Base-by-base conservation (phyloP, 306 rosid genomes). In the Arachis hypogaea region DNA sequence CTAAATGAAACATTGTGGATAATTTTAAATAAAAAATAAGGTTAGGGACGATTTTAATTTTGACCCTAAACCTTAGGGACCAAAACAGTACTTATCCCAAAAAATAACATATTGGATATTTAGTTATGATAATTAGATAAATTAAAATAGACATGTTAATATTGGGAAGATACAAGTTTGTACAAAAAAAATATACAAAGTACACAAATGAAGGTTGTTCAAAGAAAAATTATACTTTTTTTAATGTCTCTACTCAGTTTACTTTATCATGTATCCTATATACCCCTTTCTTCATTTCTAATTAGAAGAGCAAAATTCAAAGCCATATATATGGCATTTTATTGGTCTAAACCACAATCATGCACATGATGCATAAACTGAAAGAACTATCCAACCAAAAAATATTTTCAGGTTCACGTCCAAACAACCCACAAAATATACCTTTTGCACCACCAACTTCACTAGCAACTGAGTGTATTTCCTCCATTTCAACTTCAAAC, bases 361-460 rank as follows among this genome's bases (percentile, higher is more conserved):
- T 52, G 62, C 59, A 14, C 61, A 36, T 59, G 22, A 66, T 55
- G 82, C 14, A 14, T 14, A 14, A 14, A 14, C 14, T 85, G 46
- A 98, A 92, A 77, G 99, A 92, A 73, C 99, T 95, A 75, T 95
- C 99, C 86, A 95, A 83, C 99, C 99, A 95, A 82, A 95, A 95
- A 76, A 96, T 90, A 78, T 87, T 87, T 75, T 90, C 92, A 75
- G 98, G 86, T 62, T 87, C 82, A 71, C 79, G 88, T 79, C 98
- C 98, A 85, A 87, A 92, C 86, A 95, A 78, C 63, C 74, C 77
- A 74, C 82, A 80, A 84, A 95, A 95, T 78, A 95, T 90, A 76
- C 80, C 83, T 80, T 72, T 81, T 52, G 96, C 89, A 55, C 96
- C 98, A 52, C 99, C 99, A 83, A 92, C 89, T 80, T 88, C 83